Percentiles rank a stretch among this genome's conserved stretches.
Evolutionary conservation across 2,329 filamentous ascomycete genomes (phyloP).

Genomic region (Mollisiaceae sp.): DNA sequence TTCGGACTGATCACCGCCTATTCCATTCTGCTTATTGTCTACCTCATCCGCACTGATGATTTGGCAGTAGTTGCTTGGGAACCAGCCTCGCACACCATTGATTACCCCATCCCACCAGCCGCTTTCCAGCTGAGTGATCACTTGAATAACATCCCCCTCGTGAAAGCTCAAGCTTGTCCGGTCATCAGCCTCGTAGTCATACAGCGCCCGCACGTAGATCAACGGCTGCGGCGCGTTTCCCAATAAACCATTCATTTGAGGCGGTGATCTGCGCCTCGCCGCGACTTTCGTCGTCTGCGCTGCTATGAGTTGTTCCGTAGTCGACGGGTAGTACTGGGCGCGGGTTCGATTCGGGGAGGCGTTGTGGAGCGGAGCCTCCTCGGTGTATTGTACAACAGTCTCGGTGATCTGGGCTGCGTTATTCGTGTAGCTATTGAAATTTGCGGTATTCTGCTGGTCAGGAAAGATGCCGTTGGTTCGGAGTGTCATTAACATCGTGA

Average conservation of each 20-base stretch:
- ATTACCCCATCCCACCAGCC: slow-evolving; percentile 99
- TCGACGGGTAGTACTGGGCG: slow-evolving; percentile 25
- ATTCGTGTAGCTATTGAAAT: slow-evolving; percentile 31
- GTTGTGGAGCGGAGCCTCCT: slow-evolving; percentile 26
- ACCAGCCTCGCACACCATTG: slow-evolving; percentile 96
- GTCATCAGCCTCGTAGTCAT: slow-evolving; percentile 98
- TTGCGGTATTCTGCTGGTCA: slow-evolving; percentile 37
- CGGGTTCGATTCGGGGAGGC: slow-evolving; percentile 28
- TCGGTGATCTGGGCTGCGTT: slow-evolving; percentile 25
- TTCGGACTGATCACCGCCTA: slow-evolving; percentile 60
- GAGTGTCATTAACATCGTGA: slow-evolving; percentile 60
- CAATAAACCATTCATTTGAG: slow-evolving; percentile 65
- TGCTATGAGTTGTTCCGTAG: slow-evolving; percentile 24
- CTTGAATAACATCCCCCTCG: slow-evolving; percentile 96
- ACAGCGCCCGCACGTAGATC: slow-evolving; percentile 93
- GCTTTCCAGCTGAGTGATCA: slow-evolving; percentile 96
- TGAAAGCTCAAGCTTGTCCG: slow-evolving; percentile 96
- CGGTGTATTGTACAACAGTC: slow-evolving; percentile 27
- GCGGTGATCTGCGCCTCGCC: slow-evolving; percentile 37
- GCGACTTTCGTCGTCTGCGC: slow-evolving; percentile 29
- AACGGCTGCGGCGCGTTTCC: slow-evolving; percentile 65
- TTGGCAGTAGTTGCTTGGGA: slow-evolving; percentile 98
- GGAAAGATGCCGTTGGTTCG: slow-evolving; percentile 40
- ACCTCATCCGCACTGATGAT: slow-evolving; percentile 77
- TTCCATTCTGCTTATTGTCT: slow-evolving; percentile 62